Evolutionary conservation across 164 flowering plant species (phyloP), one percentile per base, ranked within the genome.

Genomic region (Santalum album): DNA sequence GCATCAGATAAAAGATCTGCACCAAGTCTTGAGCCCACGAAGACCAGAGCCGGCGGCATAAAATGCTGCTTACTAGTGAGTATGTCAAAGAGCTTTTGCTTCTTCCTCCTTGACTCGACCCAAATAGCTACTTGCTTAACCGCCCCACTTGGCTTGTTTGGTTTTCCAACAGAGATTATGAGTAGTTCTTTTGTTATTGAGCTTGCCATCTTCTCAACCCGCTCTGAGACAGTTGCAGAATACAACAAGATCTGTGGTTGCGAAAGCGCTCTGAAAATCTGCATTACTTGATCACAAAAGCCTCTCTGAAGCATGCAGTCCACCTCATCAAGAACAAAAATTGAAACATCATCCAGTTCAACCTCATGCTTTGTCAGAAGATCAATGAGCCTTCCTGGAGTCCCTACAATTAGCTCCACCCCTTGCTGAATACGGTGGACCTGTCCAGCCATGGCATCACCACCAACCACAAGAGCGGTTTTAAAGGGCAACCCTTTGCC

Each of bases 321-420:
- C 40, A 88, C 90, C 78, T 91, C 98, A 70, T 91, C 98, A 54
- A 91, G 55, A 43, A 84, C 92, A 34, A 91, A 60, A 36, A 75
- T 61, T n/a, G 60, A 70, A 21, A 91, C 67, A 53, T 71, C 79
- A 58, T 80, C 83, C 25, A 91, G 63, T 48, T 77, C 78, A 42
- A 91, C 65, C 6, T 91, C 84, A 61, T 91, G 79, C 70, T 88
- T 91, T 17, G 72, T 63, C 65, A 91, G 68, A 38, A 91, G 76
- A 73, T 91, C 95, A 53, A 86, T 80, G 7, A 91, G 88, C 72
- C 98, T 79, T 14, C 98, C 98, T 0, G 98, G 96, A 62, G 98
- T 91, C 55, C 72, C 98, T 42, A 91, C 72, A 39, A 91, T 80
- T 57, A 88, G 63, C 44, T 80, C 89, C 44, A 84, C 82, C 40